These are phyloP conservation scores for Auricularia heimuer DNA, from an alignment of 768 basidiomycete species.

Conservation along the genomic window DNA sequence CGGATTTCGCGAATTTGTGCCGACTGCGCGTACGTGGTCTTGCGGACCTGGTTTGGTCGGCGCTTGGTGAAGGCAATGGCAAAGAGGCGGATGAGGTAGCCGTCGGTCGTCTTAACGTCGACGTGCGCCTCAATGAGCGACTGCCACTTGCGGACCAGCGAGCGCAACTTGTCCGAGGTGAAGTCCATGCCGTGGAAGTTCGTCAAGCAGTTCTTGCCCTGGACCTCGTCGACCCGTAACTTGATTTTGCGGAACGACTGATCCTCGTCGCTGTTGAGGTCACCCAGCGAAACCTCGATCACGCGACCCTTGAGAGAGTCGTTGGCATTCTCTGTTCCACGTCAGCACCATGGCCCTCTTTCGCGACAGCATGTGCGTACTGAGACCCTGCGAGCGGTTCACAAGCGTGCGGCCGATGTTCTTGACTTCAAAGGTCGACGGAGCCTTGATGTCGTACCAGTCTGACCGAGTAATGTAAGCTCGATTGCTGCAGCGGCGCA, in stretches of 20 bases:
- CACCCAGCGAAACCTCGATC: slow-evolving; percentile 90
- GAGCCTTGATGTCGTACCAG: slow-evolving; percentile 99
- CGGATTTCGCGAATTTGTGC: slow-evolving; percentile 94
- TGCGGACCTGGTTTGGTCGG: slow-evolving; percentile 90
- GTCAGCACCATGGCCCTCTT: slow-evolving; percentile 2
- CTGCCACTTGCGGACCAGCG: slow-evolving; percentile 99
- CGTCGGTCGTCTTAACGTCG: slow-evolving; percentile 98
- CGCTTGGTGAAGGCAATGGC: slow-evolving; percentile 99
- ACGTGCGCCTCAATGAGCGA: slow-evolving; percentile 97
- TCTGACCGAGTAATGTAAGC: slow-evolving; percentile 36
- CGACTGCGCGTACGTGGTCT: slow-evolving; percentile 97
- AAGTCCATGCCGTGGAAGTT: slow-evolving; percentile 99
- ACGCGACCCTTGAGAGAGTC: slow-evolving; percentile 97
- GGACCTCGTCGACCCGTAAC: slow-evolving; percentile 90
- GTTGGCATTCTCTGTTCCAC: slow-evolving; percentile 80
- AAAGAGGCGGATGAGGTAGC: slow-evolving; percentile 98
- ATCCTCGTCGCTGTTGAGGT: slow-evolving; percentile 99
- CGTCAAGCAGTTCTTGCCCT: slow-evolving; percentile 98
- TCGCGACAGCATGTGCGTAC: slow-evolving; percentile 41
- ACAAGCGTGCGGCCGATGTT: slow-evolving; percentile 98
- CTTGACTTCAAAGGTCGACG: slow-evolving; percentile 91
- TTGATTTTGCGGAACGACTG: slow-evolving; percentile 99
- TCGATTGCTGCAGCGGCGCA: background rate
- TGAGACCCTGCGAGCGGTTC: slow-evolving; percentile 96
- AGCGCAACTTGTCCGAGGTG: slow-evolving; percentile 99